Conservation (phyloP, 305 asterid genomes). For the Fraxinus ornus region DNA sequence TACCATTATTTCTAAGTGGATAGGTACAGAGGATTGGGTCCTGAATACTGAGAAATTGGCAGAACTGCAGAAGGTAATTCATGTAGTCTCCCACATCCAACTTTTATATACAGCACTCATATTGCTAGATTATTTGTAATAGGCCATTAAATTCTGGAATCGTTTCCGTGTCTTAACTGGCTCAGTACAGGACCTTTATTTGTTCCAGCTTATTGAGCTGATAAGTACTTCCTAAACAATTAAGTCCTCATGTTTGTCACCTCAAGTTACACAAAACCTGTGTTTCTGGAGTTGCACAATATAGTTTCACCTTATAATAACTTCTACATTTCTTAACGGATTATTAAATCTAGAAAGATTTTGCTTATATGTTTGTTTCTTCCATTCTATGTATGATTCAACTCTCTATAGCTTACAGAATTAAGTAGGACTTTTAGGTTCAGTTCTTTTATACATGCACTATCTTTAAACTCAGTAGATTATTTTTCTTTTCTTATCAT, state of each 20-base stretch:
- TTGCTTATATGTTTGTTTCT: not conserved
- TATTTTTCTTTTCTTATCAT: conserved; percentile 6
- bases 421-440: not conserved
- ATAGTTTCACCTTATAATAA: not conserved
- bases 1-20: conserved; percentile 73
- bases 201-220: not conserved
- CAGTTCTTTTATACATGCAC: not conserved
- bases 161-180: not conserved
- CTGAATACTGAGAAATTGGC: conserved; percentile 71
- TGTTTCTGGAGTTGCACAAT: not conserved
- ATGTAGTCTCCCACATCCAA: not conserved
- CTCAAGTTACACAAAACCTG: not conserved
- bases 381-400: not conserved
- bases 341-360: not conserved
- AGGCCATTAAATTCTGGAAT: not conserved
- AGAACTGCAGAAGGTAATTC: conserved; percentile 70
- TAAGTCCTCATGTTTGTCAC: not conserved
- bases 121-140: conserved; percentile 17
- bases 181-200: not conserved
- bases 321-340: not conserved
- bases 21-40: conserved; percentile 75
- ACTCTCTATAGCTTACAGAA: not conserved
- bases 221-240: not conserved
- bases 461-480: not conserved
- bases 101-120: conserved; percentile 2